These are phyloP conservation scores for Penicilliopsis zonata DNA, from an alignment of 495 filamentous ascomycete genomes.

Conservation along the genomic window DNA sequence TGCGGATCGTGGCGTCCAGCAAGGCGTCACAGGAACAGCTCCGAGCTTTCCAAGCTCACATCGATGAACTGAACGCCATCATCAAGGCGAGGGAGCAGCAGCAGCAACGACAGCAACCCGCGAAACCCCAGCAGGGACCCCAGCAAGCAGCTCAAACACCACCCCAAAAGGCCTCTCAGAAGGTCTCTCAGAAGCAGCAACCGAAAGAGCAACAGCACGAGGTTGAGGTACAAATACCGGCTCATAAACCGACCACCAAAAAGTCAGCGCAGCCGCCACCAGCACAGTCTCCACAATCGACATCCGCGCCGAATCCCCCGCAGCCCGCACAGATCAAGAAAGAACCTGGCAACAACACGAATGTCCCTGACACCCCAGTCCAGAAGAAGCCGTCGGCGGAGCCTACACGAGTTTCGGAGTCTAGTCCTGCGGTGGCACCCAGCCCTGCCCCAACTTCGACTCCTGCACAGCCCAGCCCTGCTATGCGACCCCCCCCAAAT, in stretches of 20 bases:
- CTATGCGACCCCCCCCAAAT: conserved; percentile 9
- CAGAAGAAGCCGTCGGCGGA: conserved; percentile 8
- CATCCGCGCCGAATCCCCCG: conserved; percentile 12
- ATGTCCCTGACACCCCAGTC: neutral
- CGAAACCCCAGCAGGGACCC: conserved; percentile 8
- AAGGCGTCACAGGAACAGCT: conserved; percentile 71
- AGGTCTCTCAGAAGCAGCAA: conserved; percentile 7
- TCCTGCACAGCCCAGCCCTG: conserved; percentile 13
- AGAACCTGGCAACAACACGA: conserved; percentile 12
- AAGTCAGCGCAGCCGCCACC: conserved; percentile 14
- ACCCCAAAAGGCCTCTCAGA: conserved; percentile 6
- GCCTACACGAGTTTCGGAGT: conserved; percentile 7
- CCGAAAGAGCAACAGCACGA: conserved; percentile 10
- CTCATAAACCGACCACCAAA: conserved; percentile 14
- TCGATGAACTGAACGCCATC: conserved; percentile 71
- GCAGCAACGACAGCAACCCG: conserved; percentile 16
- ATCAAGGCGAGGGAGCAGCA: conserved; percentile 36
- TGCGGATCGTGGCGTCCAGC: conserved; percentile 88
- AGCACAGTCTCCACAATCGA: conserved; percentile 8
- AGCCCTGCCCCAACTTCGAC: conserved; percentile 10
- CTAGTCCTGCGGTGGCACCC: conserved; percentile 9
- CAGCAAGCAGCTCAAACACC: conserved; percentile 7
- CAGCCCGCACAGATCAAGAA: conserved; percentile 18
- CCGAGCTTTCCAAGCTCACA: conserved; percentile 80
- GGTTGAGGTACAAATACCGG: conserved; percentile 14